Evolutionary conservation across 2,329 filamentous ascomycete species (phyloP).

Genomic region (Blastomyces emzantsi): DNA sequence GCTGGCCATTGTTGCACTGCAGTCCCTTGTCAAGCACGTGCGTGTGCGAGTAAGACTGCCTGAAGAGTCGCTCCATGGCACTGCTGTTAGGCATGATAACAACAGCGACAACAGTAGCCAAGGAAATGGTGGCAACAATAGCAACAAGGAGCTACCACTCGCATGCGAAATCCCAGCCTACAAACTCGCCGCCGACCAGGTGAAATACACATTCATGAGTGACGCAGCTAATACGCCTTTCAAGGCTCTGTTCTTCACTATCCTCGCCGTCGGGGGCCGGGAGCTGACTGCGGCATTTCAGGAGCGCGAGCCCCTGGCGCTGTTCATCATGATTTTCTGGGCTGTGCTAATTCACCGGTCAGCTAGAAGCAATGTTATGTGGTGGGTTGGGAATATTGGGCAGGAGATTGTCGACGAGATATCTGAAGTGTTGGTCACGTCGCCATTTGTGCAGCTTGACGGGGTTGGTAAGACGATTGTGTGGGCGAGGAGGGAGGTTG

Average conservation of each 20-base stretch:
- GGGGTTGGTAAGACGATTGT: neutral
- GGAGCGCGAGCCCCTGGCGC: slow-evolving; percentile 13
- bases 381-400: slow-evolving; percentile 2
- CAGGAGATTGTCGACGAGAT: neutral
- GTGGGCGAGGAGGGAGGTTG: slow-evolving; percentile 2
- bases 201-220: slow-evolving; percentile 6
- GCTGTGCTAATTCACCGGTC: slow-evolving; percentile 15
- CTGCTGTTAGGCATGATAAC: neutral
- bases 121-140: neutral
- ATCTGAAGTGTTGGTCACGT: neutral
- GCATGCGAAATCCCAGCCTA: neutral
- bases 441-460: neutral
- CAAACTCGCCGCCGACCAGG: neutral
- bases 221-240: neutral
- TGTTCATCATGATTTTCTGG: slow-evolving; percentile 18
- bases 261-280: slow-evolving; percentile 17
- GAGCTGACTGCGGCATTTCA: slow-evolving; percentile 15
- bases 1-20: neutral
- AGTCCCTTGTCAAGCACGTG: neutral
- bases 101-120: neutral
- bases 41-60: neutral
- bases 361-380: neutral
- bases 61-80: neutral
- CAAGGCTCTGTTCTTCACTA: slow-evolving; percentile 15
- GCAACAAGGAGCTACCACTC: neutral